Evolutionary conservation across 495 filamentous ascomycete species (phyloP).

Genomic region (Neurospora cerealis): DNA sequence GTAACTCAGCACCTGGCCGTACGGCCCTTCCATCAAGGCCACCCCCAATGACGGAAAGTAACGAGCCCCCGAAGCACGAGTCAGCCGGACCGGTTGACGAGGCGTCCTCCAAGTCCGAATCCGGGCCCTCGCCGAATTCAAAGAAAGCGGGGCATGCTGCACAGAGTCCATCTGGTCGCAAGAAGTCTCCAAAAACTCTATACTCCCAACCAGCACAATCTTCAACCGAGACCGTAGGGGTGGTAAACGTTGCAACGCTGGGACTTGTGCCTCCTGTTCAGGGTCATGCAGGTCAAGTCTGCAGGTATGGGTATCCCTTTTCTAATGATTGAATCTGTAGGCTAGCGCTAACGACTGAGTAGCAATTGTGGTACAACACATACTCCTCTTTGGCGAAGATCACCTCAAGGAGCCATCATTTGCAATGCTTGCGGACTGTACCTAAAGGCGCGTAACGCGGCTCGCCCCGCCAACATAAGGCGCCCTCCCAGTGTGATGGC

Average conservation of each 20-base stretch:
- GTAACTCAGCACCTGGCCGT: slow-evolving; percentile 12
- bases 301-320: slow-evolving; percentile 35
- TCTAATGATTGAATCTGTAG: not conserved
- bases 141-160: slow-evolving; percentile 1
- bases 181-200: slow-evolving; percentile 10
- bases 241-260: not conserved
- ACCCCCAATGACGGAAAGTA: slow-evolving; percentile 3
- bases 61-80: slow-evolving; percentile 5
- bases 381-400: slow-evolving; percentile 91
- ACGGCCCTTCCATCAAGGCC: slow-evolving; percentile 22
- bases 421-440: slow-evolving; percentile 98
- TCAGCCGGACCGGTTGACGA: slow-evolving; percentile 3
- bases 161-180: slow-evolving; percentile 2
- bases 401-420: slow-evolving; percentile 84
- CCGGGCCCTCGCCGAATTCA: slow-evolving; percentile 7
- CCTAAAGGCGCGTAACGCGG: slow-evolving; percentile 81
- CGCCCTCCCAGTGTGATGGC: slow-evolving; percentile 41
- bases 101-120: not conserved
- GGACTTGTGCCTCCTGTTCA: slow-evolving; percentile 5
- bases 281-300: slow-evolving; percentile 38
- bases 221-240: slow-evolving; percentile 1
- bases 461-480: slow-evolving; percentile 82
- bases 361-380: slow-evolving; percentile 93
- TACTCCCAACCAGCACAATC: slow-evolving; percentile 2
- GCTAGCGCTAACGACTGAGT: slow-evolving; percentile 14